Evolutionary conservation across 2,329 filamentous ascomycete genomes (phyloP), one percentile per base, ranked within the genome.

Genomic region (Escovopsis sp.): DNA sequence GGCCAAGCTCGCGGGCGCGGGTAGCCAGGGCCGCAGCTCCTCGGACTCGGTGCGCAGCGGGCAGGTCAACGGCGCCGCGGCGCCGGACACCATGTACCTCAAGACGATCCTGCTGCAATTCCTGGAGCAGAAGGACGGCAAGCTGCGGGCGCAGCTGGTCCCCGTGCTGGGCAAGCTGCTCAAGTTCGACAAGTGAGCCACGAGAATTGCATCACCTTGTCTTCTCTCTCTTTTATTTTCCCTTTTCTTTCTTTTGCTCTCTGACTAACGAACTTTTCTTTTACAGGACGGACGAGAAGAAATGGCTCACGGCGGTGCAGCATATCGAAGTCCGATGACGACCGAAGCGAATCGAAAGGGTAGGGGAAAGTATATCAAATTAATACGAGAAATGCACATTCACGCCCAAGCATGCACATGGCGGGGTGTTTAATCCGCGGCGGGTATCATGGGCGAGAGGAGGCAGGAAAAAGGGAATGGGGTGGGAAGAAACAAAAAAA

Each of bases 101-200:
- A 88, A 87, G 69, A 87, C 84, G 8, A 82, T 89, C 43, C 60
- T 91, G 51, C 61, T 91, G 49, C 83, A 88, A 59, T 89, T 89
- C 58, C 60, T 91, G 49, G 82, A 88, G 66, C 79, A 85, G 51
- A 85, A 78, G 63, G 84, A 89, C 56, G 82, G 80, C 58, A 82
- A 76, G 64, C 67, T 85, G 52, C 75, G 85, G 53, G 71, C 77
- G 48, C 82, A 86, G 66, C 68, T 89, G 49, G 80, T 91, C 43
- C 83, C 83, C 1, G 83, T 88, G 32, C 59, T 91, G 53, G 80
- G 80, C 28, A 80, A 83, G 70, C 63, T 89, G 56, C 63, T 91
- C 55, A 75, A 77, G 48, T 86, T 89, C 63, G 80, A 86, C 62
- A 77, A 77, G 78, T 83, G 64, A 64, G 80, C 69, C 11, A 11